These are phyloP conservation scores for Monilinia laxa DNA, from an alignment of 2,329 filamentous ascomycete species.

Conservation along the genomic window DNA sequence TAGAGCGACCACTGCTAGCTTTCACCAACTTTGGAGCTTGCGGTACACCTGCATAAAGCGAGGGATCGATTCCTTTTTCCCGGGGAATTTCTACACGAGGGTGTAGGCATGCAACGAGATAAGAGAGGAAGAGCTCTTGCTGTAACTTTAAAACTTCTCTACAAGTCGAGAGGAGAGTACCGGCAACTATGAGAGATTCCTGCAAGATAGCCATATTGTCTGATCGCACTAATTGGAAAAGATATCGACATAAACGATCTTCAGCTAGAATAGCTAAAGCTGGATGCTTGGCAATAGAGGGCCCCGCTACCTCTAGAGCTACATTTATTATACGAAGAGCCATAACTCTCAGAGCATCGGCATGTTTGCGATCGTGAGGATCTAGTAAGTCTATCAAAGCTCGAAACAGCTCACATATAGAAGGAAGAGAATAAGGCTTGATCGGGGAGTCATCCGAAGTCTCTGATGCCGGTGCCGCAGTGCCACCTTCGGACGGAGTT, in stretches of 20 bases:
- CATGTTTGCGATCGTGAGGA: conserved; percentile 88
- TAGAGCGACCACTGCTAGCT: conserved; percentile 75
- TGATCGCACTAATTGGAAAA: conserved; percentile 94
- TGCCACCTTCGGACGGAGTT: conserved; percentile 32
- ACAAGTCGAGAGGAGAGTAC: conserved; percentile 87
- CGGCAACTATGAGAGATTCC: conserved; percentile 87
- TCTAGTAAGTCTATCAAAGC: conserved; percentile 92
- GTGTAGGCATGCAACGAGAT: conserved; percentile 90
- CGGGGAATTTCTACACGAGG: conserved; percentile 91
- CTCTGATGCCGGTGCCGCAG: conserved; percentile 36
- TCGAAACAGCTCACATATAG: conserved; percentile 89
- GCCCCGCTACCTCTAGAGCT: conserved; percentile 90
- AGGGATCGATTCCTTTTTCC: conserved; percentile 86
- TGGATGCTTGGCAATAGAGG: conserved; percentile 90
- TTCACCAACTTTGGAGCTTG: conserved; percentile 87
- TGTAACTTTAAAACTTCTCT: conserved; percentile 89
- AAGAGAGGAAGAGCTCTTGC: conserved; percentile 93
- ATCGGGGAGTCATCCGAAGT: conserved; percentile 52
- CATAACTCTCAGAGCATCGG: conserved; percentile 96
- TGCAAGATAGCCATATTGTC: conserved; percentile 95
- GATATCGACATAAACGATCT: conserved; percentile 86
- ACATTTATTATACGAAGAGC: conserved; percentile 96
- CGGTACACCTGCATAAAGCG: conserved; percentile 88
- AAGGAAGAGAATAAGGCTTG: conserved; percentile 88
- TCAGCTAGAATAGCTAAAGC: conserved; percentile 84